Base-by-base conservation (phyloP, 2,329 filamentous ascomycete species). In the Colletotrichum shisoi region DNA sequence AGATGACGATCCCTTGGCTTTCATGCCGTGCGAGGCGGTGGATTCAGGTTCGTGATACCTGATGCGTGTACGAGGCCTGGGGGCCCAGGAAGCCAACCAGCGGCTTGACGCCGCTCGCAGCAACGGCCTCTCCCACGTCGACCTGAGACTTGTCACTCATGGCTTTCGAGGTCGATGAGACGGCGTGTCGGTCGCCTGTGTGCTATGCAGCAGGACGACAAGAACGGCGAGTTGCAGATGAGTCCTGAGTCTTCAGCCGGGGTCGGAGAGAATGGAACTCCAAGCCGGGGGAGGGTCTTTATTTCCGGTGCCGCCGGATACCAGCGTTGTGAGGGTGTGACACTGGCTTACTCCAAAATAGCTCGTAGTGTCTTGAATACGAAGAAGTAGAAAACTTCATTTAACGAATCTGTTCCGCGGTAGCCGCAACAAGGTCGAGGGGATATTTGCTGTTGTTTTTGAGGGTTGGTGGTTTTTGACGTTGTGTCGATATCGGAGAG, bases 21-120 rank as follows among this genome's bases (percentile, higher is more conserved):
- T 53, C n/a, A 52, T 44, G 45, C 48, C 40, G 53, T 54, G 52
- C 9, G 48, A 54, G 44, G 44, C 61, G 31, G 42, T 62, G 42
- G 19, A 54, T 40, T 54, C 37, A 39, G 17, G 34, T 45, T 42
- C 9, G 59, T 66, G 75, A 70, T 76, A 83, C 82, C 80, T 84
- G 82, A 67, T 84, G 82, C 49, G 82, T 82, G 72, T 84, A 84
- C 57, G 82, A 84, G 17, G 82, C 79, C 52, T 77, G 73, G 37
- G 82, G 82, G 21, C 82, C 82, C n/a, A 84, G 73, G 73, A 82
- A 84, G 71, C 80, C 80, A 66, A 84, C 83, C 40, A 79, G 71
- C 15, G 80, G 80, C 52, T 52, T 60, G 27, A 13, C 63, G 40
- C 45, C 48, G 24, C 49, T 56, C 24, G 45, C 56, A 40, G 46